Base-by-base conservation (phyloP, 2,329 filamentous ascomycete species). In the Pseudogymnoascus sp. region DNA sequence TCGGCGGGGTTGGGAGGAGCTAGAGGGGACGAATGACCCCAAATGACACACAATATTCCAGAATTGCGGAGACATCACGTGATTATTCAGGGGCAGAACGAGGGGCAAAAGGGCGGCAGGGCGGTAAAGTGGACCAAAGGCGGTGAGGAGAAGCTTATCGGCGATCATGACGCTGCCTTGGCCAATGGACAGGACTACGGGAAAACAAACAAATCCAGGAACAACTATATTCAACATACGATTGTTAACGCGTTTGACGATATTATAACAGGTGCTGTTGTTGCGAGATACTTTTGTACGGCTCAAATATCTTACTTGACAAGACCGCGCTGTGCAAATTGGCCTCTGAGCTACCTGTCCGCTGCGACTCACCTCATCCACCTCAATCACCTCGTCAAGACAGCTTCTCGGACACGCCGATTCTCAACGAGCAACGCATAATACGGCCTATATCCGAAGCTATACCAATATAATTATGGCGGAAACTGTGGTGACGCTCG, bases 21-120 rank as follows among this genome's bases (percentile, higher is more conserved):
- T 53, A 53, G 25, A 53, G 46, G n/a, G 46, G 46, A 31, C 46
- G 46, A 53, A 53, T 53, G 46, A 53, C 46, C 46, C 46, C n/a
- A n/a, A 53, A 53, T 53, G 46, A 53, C 46, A 53, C 46, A 53
- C 46, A 53, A 31, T 16, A 16, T 53, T 23, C 14, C 28, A 18
- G 25, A 53, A 53, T 31, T 53, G 46, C 46, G 46, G 46, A 31
- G 12, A 3, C 46, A 53, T 53, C 46, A 53, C 46, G 46, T 53
- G 46, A 53, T 2, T 11, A 31, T 31, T 53, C 46, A 53, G 46
- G 46, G 46, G 46, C 46, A 53, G 46, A 53, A 53, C n/a, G 46
- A 53, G 46, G 46, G 46, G 46, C 46, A 53, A 53, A 25, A 28
- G 46, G n/a, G 25, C 25, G 46, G n/a, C 25, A 31, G 37, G 37